A percentile compares a stretch with the other conserved stretches of the same genome.
phyloP scores from a whole-genome alignment of 306 rosid species.

The Quercus bicolor region DNA sequence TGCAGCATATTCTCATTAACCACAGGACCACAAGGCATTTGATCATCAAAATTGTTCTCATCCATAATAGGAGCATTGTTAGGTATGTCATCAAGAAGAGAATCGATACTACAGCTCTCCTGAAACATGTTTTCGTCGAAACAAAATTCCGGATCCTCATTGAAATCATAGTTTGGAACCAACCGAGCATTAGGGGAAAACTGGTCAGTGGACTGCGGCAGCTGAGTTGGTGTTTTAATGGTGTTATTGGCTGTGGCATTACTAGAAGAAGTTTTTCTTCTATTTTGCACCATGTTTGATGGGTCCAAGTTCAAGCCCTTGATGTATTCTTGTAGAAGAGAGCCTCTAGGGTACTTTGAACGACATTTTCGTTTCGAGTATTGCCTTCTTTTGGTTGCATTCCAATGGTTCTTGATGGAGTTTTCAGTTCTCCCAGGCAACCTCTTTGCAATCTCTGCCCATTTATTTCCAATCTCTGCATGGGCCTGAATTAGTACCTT shows the following conservation, averaged over 20 bases:
- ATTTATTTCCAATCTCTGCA: slow-evolving; percentile 82
- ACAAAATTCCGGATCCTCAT: slow-evolving; percentile 49
- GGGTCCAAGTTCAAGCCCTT: slow-evolving; percentile 71
- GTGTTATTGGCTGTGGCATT: slow-evolving; percentile 8
- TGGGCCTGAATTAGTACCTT: slow-evolving; percentile 67
- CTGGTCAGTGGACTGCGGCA: not conserved
- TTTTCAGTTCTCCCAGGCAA: slow-evolving; percentile 90
- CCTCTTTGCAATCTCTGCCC: slow-evolving; percentile 96
- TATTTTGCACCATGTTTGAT: slow-evolving; percentile 28
- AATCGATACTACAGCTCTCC: slow-evolving; percentile 55
- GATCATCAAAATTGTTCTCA: slow-evolving; percentile 26
- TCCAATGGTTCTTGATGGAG: slow-evolving; percentile 97
- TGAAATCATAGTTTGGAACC: slow-evolving; percentile 45
- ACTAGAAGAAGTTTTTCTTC: slow-evolving; percentile 28
- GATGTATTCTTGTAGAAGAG: slow-evolving; percentile 81
- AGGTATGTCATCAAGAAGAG: slow-evolving; percentile 56
- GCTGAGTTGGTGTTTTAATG: slow-evolving; percentile 14
- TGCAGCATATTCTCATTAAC: slow-evolving; percentile 7
- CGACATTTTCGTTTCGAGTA: slow-evolving; percentile 80
- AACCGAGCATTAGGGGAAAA: slow-evolving; percentile 27
- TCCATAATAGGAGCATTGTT: slow-evolving; percentile 34
- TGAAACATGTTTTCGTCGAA: slow-evolving; percentile 59
- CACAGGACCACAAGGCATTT: not conserved
- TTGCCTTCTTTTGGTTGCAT: slow-evolving; percentile 92
- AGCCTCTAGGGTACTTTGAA: slow-evolving; percentile 63